phyloP scores from a whole-genome alignment of 345 rosid genomes.

The Gossypium stocksii region DNA sequence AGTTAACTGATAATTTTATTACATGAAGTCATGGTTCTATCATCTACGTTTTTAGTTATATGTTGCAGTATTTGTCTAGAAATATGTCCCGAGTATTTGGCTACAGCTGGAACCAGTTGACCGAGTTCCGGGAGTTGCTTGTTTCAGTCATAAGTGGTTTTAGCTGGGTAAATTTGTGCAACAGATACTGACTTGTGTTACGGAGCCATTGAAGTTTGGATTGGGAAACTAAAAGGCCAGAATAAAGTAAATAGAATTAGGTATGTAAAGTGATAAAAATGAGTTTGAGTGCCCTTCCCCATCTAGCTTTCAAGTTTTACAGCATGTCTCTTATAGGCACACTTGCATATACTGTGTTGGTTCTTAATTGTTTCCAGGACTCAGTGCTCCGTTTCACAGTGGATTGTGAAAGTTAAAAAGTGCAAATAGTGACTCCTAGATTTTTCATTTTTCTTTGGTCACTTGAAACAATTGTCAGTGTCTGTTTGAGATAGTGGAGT shows the following conservation, averaged over 20 bases:
- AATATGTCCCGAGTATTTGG: neutral
- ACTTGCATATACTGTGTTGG: neutral
- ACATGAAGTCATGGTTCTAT: neutral
- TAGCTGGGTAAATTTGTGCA: constrained; percentile 1
- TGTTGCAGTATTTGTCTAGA: neutral
- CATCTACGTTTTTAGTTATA: neutral
- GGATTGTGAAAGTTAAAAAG: neutral
- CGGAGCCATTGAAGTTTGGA: neutral
- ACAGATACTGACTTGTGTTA: neutral
- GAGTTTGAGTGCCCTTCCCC: neutral
- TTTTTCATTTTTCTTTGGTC: neutral
- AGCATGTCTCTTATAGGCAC: neutral
- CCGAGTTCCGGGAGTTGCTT: neutral
- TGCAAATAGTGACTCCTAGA: neutral
- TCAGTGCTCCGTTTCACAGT: neutral
- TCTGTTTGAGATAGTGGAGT: neutral
- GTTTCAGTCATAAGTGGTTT: constrained; percentile 2
- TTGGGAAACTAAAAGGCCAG: neutral
- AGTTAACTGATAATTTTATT: constrained; percentile 19
- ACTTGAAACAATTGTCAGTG: neutral
- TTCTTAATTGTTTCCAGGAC: neutral
- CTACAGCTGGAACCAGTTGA: neutral
- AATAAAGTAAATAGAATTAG: neutral
- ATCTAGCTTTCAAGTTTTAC: neutral
- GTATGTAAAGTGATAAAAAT: neutral